phyloP scores from a whole-genome alignment of 352 stramenopile species.

The Pythium brassicae region DNA sequence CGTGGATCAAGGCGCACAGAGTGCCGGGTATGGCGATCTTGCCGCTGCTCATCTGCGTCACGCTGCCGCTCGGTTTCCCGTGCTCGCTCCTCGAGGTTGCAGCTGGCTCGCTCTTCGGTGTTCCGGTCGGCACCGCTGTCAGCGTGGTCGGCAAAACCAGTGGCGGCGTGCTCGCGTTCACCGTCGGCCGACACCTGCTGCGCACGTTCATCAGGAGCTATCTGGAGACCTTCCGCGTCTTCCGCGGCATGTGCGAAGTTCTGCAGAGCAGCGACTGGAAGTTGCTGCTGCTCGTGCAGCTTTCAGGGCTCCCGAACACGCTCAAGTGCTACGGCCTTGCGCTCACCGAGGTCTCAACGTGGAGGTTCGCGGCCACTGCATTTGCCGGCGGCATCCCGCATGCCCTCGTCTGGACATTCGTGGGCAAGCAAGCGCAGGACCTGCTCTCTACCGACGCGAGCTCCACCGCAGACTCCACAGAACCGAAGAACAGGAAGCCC shows the following conservation, averaged over 20 bases:
- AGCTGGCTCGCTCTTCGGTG: constrained; percentile 14
- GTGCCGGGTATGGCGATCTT: constrained; percentile 1
- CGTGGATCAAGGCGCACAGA: constrained; percentile 7
- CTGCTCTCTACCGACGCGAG: background rate
- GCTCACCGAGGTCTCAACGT: constrained; percentile 10
- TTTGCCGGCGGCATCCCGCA: constrained; percentile 12
- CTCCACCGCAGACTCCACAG: background rate
- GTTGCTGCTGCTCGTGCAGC: constrained; percentile 14
- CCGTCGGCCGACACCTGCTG: constrained; percentile 10
- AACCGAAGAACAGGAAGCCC: background rate
- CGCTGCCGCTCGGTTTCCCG: constrained; percentile 13
- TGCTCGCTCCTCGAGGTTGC: constrained; percentile 16
- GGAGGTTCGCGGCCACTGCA: constrained; percentile 8
- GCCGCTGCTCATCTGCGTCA: constrained; percentile 7
- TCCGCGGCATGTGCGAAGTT: constrained; percentile 11
- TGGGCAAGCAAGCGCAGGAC: constrained; percentile 6
- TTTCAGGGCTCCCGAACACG: constrained; percentile 12
- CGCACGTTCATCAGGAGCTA: constrained; percentile 8
- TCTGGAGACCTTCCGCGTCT: constrained; percentile 6
- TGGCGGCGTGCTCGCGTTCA: constrained; percentile 11
- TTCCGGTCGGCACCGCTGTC: constrained; percentile 6
- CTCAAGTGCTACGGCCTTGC: constrained; percentile 17
- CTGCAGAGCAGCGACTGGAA: constrained; percentile 15
- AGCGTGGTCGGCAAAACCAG: constrained; percentile 13
- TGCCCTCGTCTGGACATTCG: constrained; percentile 12